Evolutionary conservation across 2,329 filamentous ascomycete genomes (phyloP), one percentile per base, ranked within the genome.

Genomic region (Penicillium hordei): DNA sequence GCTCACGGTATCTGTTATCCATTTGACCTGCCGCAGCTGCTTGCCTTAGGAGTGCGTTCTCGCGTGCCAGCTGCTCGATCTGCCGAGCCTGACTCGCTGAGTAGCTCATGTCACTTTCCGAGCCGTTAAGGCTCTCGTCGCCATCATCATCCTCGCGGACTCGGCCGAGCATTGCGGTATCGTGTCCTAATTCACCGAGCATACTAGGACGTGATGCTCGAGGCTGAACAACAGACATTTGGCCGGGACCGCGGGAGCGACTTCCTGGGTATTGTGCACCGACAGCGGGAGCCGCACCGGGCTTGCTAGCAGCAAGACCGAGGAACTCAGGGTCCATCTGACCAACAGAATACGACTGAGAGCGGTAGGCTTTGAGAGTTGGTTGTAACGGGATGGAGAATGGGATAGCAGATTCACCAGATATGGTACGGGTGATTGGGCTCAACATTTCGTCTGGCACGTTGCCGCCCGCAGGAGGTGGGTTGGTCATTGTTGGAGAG

Each of bases 271-370:
- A 66, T 21, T 71, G 63, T 1, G 56, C 44, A 27, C 62, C 55
- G n/a, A 68, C 61, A 44, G 65, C 59, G 8, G 58, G 43, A 33
- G 55, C 55, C 17, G 69, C 64, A 40, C 67, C 59, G 9, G 70
- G 62, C 57, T 72, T 75, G 42, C 65, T 72, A n/a, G 72, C 67
- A 56, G 73, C 66, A 21, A 74, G 55, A 25, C 63, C 69, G 17
- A 74, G 52, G 23, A 71, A 69, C 58, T 93, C 90, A 1, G 87
- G 83, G 52, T 96, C 92, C 60, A 92, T 81, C 72, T 97, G 93
- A 5, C 93, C 93, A 48, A 96, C 93, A 0, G 93, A 97, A 75
- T 97, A 97, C 5, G 94, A 97, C 74, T 97, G 91, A 6, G 94
- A 99, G 43, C 94, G 88, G 68, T 96, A 94, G 1, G 91, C 92